phyloP scores from a whole-genome alignment of 345 rosid species.

The Dipteronia dyeriana region DNA sequence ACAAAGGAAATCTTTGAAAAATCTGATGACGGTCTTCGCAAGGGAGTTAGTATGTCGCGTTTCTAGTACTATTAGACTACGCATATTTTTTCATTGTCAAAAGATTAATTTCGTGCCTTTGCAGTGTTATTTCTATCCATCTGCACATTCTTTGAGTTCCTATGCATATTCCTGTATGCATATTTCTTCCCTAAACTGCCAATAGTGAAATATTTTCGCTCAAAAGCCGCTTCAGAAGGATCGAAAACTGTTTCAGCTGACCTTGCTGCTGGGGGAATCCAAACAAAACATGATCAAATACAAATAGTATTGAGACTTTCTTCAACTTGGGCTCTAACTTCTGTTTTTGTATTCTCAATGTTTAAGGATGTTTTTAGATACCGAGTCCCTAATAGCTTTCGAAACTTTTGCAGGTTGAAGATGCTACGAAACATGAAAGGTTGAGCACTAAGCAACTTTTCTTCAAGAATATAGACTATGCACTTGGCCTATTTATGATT shows the following conservation, averaged over 20 bases:
- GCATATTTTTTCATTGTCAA: not conserved
- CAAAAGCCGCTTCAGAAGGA: conserved; percentile 91
- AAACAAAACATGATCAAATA: conserved; percentile 29
- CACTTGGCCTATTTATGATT: conserved; percentile 57
- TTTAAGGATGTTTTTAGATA: not conserved
- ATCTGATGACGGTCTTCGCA: conserved; percentile 62
- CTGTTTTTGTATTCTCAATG: no score
- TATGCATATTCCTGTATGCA: conserved; percentile 64
- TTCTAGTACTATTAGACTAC: not conserved
- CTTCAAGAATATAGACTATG: conserved; percentile 62
- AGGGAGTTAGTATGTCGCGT: conserved; percentile 70
- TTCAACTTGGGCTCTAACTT: not conserved
- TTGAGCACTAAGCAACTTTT: conserved; percentile 61
- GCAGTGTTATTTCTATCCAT: conserved; percentile 56
- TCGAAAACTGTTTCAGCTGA: conserved; percentile 79
- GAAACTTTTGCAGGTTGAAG: conserved; percentile 40
- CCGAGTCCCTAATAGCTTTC: not conserved
- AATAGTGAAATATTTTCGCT: conserved; percentile 74
- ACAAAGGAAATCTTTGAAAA: conserved; percentile 80
- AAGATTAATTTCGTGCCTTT: not conserved
- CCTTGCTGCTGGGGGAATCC: conserved; percentile 88
- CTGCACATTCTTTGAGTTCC: conserved; percentile 62
- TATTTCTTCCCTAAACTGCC: conserved; percentile 70
- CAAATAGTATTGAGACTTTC: not conserved
- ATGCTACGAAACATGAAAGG: conserved; percentile 37